Evolutionary conservation across 192 early-diverging fungal species (phyloP).

Genomic region (Coemansia sp.): DNA sequence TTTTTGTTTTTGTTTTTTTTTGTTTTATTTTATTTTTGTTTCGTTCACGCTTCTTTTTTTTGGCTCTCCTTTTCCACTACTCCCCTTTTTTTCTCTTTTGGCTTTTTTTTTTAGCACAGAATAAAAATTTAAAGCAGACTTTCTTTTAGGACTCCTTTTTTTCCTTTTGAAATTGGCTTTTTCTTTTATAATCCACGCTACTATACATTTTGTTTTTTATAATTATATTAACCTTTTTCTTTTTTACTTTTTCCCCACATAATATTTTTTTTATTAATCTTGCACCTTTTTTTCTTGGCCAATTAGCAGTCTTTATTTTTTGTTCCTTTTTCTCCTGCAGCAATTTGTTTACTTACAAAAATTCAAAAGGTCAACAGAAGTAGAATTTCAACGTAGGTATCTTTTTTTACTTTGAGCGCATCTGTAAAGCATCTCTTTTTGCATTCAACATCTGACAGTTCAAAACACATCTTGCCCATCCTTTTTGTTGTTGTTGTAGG

Average conservation of each 20-base stretch:
- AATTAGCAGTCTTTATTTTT: no score
- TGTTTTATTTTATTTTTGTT: neutral
- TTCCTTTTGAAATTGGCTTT: neutral
- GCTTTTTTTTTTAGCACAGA: neutral
- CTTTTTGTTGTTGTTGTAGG: neutral
- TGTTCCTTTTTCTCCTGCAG: no score
- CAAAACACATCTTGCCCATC: neutral
- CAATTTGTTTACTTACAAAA: no score
- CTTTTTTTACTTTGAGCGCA: neutral
- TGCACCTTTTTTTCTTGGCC: no score
- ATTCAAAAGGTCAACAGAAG: no score
- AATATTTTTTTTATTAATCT: no score
- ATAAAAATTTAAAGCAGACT: no score
- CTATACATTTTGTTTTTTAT: neutral
- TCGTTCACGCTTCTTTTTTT: neutral
- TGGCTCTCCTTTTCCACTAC: no score
- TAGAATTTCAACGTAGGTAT: neutral
- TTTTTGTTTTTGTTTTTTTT: neutral
- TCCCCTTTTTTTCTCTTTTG: no score
- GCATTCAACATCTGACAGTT: no score
- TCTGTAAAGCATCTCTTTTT: neutral
- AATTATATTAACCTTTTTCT: constrained; percentile 1
- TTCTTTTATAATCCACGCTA: neutral
- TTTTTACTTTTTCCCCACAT: no score
- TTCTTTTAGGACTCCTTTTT: neutral